Conservation (phyloP, 1,284 basidiomycete genomes). For the Microbotryomycetes sp. region DNA sequence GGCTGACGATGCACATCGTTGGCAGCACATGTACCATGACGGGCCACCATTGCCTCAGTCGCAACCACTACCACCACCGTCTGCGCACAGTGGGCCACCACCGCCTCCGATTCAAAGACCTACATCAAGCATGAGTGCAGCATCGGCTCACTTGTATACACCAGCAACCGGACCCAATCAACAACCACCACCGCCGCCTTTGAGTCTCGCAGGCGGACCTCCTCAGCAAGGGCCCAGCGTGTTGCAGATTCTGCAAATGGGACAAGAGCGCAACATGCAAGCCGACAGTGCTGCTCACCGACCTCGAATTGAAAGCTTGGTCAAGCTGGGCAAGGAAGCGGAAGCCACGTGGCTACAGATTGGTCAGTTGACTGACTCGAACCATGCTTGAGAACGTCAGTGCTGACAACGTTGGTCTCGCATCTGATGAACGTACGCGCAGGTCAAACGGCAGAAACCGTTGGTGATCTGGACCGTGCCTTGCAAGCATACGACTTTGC, state of each 20-base stretch:
- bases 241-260: slow-evolving; percentile 30
- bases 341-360: slow-evolving; percentile 90
- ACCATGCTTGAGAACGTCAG: slow-evolving; percentile 1
- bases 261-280: slow-evolving; percentile 31
- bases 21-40: background rate
- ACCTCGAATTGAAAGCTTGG: slow-evolving; percentile 30
- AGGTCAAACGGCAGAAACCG: slow-evolving; percentile 29
- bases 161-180: background rate
- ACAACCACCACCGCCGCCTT: slow-evolving; percentile 1
- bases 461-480: slow-evolving; percentile 67
- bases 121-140: background rate
- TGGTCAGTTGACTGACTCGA: slow-evolving; percentile 50
- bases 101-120: background rate
- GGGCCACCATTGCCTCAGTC: background rate
- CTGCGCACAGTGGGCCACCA: no score
- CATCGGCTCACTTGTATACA: background rate
- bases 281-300: slow-evolving; percentile 30
- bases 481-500: slow-evolving; percentile 84
- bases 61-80: background rate
- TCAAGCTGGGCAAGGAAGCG: slow-evolving; percentile 69
- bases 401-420: background rate
- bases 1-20: background rate
- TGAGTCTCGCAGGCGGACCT: slow-evolving; percentile 3
- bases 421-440: background rate
- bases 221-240: slow-evolving; percentile 32